Conservation (phyloP, 495 filamentous ascomycete species). For the Pyronema domesticum region DNA sequence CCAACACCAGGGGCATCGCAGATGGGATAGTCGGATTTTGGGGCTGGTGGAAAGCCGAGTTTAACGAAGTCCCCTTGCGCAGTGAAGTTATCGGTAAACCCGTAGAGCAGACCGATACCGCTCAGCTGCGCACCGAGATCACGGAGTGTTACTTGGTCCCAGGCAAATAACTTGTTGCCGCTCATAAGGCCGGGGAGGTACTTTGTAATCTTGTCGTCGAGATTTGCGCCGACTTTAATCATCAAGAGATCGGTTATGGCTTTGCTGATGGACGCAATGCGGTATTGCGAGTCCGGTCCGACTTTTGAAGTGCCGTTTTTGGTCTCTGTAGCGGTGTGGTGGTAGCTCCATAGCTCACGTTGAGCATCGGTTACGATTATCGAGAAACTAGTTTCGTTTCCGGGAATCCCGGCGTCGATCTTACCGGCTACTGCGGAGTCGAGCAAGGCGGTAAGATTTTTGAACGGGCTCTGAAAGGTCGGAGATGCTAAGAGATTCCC, state of each 20-base stretch:
- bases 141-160: conserved; percentile 33
- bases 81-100: conserved; percentile 22
- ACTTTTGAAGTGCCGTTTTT: conserved; percentile 19
- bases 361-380: conserved; percentile 9
- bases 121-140: conserved; percentile 31
- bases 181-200: conserved; percentile 31
- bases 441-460: background rate
- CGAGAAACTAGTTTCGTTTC: conserved; percentile 12
- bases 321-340: conserved; percentile 19
- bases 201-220: conserved; percentile 27
- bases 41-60: conserved; percentile 19
- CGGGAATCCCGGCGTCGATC: conserved; percentile 5
- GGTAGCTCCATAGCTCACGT: conserved; percentile 22
- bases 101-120: conserved; percentile 26
- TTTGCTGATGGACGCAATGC: conserved; percentile 24
- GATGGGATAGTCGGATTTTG: conserved; percentile 11
- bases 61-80: conserved; percentile 12
- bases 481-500: conserved; percentile 3
- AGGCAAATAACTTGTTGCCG: conserved; percentile 24
- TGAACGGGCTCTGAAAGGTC: background rate
- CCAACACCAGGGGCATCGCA: conserved; percentile 17
- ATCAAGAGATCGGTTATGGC: conserved; percentile 22
- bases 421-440: conserved; percentile 6
- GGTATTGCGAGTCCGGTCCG: conserved; percentile 21
- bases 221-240: conserved; percentile 11